Evolutionary conservation across 2,329 filamentous ascomycete species (phyloP), one percentile per base, ranked within the genome.

Genomic region (Aspergillus amoenus): DNA sequence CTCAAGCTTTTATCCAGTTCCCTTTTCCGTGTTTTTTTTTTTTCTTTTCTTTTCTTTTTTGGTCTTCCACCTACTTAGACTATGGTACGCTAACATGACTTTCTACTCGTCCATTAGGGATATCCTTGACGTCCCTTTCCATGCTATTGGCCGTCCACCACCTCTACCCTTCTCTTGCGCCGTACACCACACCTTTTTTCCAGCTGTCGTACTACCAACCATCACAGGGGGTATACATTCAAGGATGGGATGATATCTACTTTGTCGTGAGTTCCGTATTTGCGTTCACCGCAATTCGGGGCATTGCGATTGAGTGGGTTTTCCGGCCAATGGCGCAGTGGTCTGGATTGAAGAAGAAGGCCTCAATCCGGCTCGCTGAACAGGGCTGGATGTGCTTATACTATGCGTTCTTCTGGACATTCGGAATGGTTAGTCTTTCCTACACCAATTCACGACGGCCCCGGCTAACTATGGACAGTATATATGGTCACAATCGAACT

Each of bases 321-420:
- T 82, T 97, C 51, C 85, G 86, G 18, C 94, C 93, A 6, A 76
- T 95, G 55, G 93, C 89, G 43, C 86, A 84, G 62, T 78, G 81
- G 47, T 82, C 84, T 61, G 93, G 93, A 37, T 84, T 97, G 66
- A 82, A 83, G 66, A 90, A 88, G 70, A 97, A 96, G 78, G 85
- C 86, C 46, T 79, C 88, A 58, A 85, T 90, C 48, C 85, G 94
- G 57, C 96, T 97, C 76, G 91, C 91, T 61, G 94, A 99, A 78
- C 94, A 99, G 78, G 91, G 88, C 46, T 97, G 93, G 91, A 81
- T 96, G 70, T 78, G 95, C 56, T 75, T 94, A 44, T 97, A 97
- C 78, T 93, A 93, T 74, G 78, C 79, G 45, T 79, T 88, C 55
- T 93, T 93, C 71, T 97, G 91, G 89, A 82, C 86, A 12, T 78